Evolutionary conservation across 2,329 filamentous ascomycete species (phyloP).

Genomic region (Paracorniculantispora psalliotae): DNA sequence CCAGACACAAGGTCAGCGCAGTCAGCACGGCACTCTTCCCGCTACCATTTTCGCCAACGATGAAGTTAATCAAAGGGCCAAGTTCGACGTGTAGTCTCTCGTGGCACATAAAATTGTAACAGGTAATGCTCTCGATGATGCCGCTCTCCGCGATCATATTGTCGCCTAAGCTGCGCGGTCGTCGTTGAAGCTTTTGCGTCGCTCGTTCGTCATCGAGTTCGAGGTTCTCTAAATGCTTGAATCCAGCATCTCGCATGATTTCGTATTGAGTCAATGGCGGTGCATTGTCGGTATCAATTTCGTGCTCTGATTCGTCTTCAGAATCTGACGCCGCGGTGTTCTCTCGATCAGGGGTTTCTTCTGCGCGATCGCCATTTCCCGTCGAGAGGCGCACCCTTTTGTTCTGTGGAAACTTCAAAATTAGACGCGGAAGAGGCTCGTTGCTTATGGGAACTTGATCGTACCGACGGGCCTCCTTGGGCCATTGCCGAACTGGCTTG

Average conservation of each 20-base stretch:
- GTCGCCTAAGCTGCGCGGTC: conserved; percentile 47
- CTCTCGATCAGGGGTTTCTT: conserved; percentile 17
- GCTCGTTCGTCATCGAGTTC: conserved; percentile 58
- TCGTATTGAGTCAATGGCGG: conserved; percentile 58
- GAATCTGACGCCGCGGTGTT: conserved; percentile 18
- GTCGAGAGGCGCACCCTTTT: conserved; percentile 9
- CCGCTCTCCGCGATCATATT: conserved; percentile 78
- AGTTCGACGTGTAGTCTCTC: conserved; percentile 72
- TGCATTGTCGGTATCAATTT: conserved; percentile 27
- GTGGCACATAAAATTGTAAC: conserved; percentile 97
- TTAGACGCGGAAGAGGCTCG: not conserved
- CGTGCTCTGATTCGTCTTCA: conserved; percentile 27
- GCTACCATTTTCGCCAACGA: conserved; percentile 95
- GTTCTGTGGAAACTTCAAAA: not conserved
- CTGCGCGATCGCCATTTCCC: conserved; percentile 20
- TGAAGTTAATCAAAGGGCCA: conserved; percentile 96
- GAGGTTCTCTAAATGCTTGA: conserved; percentile 51
- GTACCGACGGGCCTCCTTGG: conserved; percentile 3
- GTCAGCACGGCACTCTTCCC: conserved; percentile 96
- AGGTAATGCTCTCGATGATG: conserved; percentile 82
- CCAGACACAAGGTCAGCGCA: conserved; percentile 88
- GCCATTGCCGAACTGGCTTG: conserved; percentile 2
- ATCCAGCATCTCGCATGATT: conserved; percentile 53
- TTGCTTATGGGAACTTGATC: not conserved
- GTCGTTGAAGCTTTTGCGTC: conserved; percentile 57